A percentile compares a stretch with the other conserved stretches of the same genome.
Conservation (phyloP, 2,329 filamentous ascomycete species). For the Pseudocercospora vitis region DNA sequence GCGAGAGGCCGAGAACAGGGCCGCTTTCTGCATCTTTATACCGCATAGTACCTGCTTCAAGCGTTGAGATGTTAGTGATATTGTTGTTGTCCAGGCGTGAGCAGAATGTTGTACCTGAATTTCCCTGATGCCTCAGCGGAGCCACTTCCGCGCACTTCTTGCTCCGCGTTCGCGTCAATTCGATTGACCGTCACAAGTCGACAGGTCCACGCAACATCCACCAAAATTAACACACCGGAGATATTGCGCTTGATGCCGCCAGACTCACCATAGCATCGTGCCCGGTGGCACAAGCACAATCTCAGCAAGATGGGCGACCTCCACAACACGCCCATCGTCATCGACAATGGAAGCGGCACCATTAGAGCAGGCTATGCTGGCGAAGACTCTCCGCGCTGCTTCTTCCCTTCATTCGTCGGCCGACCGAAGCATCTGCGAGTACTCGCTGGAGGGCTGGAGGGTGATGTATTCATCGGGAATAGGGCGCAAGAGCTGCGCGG, state of each 20-base stretch:
- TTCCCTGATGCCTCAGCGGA: not conserved
- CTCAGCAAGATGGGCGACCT: conserved; percentile 62
- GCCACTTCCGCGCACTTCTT: not conserved
- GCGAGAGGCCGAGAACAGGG: too few species aligned
- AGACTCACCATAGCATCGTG: conserved; percentile 25
- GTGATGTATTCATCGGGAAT: conserved; percentile 94
- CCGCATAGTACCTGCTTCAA: too few species aligned
- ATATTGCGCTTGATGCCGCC: conserved; percentile 20
- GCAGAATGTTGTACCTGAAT: not conserved
- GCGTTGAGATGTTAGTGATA: too few species aligned
- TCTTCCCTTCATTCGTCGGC: conserved; percentile 95
- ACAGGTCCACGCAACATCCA: conserved; percentile 1
- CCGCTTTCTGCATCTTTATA: too few species aligned
- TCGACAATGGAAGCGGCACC: conserved; percentile 97
- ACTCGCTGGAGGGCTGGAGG: conserved; percentile 92
- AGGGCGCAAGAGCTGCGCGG: conserved; percentile 88
- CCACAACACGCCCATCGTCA: conserved; percentile 96
- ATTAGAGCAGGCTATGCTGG: conserved; percentile 96
- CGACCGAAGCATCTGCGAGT: conserved; percentile 93
- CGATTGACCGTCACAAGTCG: not conserved
- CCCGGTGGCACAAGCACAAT: conserved; percentile 20
- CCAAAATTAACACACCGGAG: not conserved
- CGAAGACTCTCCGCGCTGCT: conserved; percentile 93
- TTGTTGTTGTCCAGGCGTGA: too few species aligned
- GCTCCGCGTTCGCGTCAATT: not conserved